A percentile compares a stretch with the other conserved stretches of the same genome.
These are phyloP conservation scores for Elaeis guineensis DNA, from an alignment of 176 grass and related monocot species.

Conservation along the genomic window DNA sequence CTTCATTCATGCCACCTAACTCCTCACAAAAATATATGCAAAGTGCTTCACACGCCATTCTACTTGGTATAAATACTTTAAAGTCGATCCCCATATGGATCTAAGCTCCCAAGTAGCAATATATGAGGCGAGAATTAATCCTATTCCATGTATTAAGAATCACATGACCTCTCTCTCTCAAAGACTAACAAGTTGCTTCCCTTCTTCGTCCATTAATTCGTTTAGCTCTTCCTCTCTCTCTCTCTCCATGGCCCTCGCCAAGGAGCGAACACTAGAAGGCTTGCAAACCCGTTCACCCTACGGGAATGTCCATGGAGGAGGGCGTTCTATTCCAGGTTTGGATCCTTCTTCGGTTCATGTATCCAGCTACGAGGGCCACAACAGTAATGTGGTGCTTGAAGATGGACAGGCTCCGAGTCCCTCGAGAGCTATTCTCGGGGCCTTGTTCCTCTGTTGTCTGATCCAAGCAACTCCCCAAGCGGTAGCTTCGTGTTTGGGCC, in stretches of 20 bases:
- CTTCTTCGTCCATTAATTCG: too few species aligned
- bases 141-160: too few species aligned
- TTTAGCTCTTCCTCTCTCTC: too few species aligned
- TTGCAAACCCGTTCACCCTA: background rate
- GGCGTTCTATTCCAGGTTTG: background rate
- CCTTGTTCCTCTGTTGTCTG: conserved; percentile 8
- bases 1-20: conserved; percentile 13
- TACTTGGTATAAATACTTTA: too few species aligned
- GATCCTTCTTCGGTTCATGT: conserved; percentile 14
- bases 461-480: conserved; percentile 2
- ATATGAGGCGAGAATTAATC: too few species aligned
- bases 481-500: background rate
- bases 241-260: background rate
- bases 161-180: too few species aligned
- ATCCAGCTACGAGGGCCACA: conserved; percentile 5
- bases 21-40: conserved; percentile 7
- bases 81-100: too few species aligned
- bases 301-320: background rate
- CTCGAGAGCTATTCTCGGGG: background rate
- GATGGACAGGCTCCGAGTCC: conserved; percentile 3
- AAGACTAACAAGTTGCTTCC: too few species aligned
- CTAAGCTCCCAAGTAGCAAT: too few species aligned
- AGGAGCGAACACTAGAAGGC: background rate
- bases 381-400: background rate
- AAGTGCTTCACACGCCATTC: conserved; percentile 6